Conservation (phyloP, 345 rosid species). For the Geranium brycei region DNA sequence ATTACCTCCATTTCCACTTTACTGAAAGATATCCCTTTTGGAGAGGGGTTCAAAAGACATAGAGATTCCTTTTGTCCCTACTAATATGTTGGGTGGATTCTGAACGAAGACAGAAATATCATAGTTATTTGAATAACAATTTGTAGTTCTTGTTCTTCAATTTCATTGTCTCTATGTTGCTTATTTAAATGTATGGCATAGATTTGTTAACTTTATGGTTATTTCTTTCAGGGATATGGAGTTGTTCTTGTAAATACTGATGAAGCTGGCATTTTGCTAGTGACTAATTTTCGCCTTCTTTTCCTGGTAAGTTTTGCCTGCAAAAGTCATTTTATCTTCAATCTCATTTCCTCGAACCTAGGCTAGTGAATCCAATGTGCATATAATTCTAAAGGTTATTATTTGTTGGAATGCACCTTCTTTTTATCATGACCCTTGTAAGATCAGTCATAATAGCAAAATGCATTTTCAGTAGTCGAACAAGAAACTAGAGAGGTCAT, state of each 20-base stretch:
- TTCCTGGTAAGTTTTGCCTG: conserved; percentile 54
- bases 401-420: neutral
- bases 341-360: neutral
- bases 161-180: conserved; percentile 1
- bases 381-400: neutral
- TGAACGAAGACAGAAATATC: neutral
- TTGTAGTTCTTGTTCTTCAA: neutral
- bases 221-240: conserved; percentile 45
- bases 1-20: no score
- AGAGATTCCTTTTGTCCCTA: neutral
- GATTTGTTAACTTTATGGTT: conserved; percentile 10
- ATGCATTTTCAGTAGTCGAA: neutral
- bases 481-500: neutral
- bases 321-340: conserved; percentile 1
- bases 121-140: no score
- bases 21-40: no score
- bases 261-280: conserved; percentile 69
- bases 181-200: neutral
- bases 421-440: neutral
- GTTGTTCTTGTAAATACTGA: conserved; percentile 76
- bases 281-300: conserved; percentile 86
- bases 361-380: neutral
- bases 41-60: no score
- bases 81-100: neutral
- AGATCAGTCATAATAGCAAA: neutral